Percentiles rank a stretch among this genome's conserved stretches.
These are phyloP conservation scores for Delonix regia DNA, from an alignment of 306 rosid genomes.

Conservation along the genomic window DNA sequence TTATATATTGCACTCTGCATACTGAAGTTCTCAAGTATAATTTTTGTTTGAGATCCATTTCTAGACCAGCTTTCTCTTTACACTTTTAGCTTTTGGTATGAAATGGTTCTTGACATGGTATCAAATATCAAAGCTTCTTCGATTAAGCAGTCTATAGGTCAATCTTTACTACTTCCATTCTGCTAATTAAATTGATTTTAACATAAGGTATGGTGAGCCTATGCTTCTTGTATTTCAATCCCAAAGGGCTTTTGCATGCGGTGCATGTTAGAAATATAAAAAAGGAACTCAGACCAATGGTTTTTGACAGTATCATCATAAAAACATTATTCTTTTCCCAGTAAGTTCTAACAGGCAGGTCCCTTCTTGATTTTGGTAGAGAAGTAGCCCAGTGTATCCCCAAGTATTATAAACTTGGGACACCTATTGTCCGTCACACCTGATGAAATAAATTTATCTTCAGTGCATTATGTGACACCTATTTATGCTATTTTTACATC, in stretches of 20 bases:
- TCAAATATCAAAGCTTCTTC: background rate
- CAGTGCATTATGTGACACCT: background rate
- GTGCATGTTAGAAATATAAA: too few relatives aligned
- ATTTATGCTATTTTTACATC: background rate
- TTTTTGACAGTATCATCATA: too few relatives aligned
- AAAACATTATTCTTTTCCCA: too few relatives aligned
- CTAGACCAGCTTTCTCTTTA: background rate
- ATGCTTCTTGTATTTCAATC: background rate
- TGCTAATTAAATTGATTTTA: background rate
- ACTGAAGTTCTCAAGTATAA: background rate
- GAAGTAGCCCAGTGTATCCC: background rate
- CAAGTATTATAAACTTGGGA: constrained; percentile 13
- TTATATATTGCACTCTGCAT: background rate
- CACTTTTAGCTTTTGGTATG: background rate
- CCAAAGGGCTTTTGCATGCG: background rate
- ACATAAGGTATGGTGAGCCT: background rate
- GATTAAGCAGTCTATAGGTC: background rate
- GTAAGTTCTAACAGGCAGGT: too few relatives aligned
- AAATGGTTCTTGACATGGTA: background rate
- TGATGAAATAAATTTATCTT: background rate
- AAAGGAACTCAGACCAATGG: too few relatives aligned
- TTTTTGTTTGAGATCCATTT: background rate
- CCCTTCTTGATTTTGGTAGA: background rate
- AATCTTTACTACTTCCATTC: background rate
- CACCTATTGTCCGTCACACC: background rate